phyloP scores from a whole-genome alignment of 345 rosid genomes.

The Isatis tinctoria region DNA sequence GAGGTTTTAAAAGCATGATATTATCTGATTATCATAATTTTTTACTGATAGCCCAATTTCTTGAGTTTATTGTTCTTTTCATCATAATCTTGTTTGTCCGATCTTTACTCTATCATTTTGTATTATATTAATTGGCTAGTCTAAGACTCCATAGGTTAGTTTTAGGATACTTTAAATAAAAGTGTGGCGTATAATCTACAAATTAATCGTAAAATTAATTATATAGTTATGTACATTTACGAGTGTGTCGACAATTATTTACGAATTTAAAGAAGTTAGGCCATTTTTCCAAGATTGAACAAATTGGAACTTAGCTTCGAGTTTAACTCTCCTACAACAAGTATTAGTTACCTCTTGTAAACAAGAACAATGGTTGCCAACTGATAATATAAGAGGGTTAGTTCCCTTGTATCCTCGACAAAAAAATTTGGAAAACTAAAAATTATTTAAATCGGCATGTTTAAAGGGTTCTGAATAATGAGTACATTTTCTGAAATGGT shows the following conservation, averaged over 20 bases:
- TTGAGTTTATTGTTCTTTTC: background rate
- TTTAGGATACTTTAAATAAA: background rate
- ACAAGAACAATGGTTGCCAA: background rate
- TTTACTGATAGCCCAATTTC: background rate
- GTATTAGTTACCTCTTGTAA: background rate
- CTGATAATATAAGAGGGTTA: no score
- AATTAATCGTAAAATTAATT: no score
- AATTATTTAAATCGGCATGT: no score
- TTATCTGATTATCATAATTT: background rate
- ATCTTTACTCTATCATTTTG: background rate
- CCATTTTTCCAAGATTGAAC: background rate
- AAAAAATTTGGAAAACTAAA: no score
- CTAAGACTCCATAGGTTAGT: background rate
- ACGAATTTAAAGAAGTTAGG: background rate
- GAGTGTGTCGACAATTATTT: background rate
- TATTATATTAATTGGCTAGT: background rate
- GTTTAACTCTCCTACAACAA: background rate
- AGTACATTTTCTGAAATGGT: no score
- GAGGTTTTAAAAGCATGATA: background rate
- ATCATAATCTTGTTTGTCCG: background rate
- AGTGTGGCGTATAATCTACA: background rate
- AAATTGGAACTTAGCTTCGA: background rate
- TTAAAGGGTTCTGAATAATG: no score
- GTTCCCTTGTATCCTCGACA: no score
- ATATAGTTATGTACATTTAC: no score